Evolutionary conservation across 2,329 filamentous ascomycete species (phyloP).

Genomic region (Rhynchosporium graminicola): DNA sequence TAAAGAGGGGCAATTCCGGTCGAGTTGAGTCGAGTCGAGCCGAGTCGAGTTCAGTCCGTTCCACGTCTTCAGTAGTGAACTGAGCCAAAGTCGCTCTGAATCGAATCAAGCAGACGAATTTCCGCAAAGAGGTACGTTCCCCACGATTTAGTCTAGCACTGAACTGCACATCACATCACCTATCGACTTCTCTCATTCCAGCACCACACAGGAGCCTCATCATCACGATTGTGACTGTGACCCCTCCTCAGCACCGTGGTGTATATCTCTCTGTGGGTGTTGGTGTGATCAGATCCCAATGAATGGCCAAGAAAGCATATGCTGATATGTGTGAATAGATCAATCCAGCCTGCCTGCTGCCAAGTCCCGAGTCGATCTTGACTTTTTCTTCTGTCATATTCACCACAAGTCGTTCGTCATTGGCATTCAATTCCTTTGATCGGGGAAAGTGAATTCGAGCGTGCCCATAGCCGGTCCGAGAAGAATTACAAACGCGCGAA

Average conservation of each 20-base stretch:
- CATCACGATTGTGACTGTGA: conserved; percentile 7
- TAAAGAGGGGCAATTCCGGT: conserved; percentile 19
- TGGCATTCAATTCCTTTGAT: neutral
- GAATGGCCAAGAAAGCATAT: conserved; percentile 18
- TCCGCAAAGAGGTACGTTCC: conserved; percentile 20
- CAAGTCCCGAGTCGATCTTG: neutral
- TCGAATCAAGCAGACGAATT: neutral
- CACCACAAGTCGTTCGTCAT: neutral
- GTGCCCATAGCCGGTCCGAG: neutral
- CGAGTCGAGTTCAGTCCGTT: conserved; percentile 10
- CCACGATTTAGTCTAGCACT: neutral
- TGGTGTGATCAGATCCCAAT: conserved; percentile 24
- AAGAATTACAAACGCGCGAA: neutral
- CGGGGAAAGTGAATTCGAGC: neutral
- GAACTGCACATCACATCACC: neutral
- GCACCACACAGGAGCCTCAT: conserved; percentile 1
- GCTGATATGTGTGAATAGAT: conserved; percentile 23
- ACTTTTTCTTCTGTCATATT: neutral
- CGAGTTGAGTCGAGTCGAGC: neutral
- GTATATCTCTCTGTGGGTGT: conserved; percentile 9
- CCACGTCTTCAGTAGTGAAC: neutral
- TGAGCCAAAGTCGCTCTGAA: neutral
- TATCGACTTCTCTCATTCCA: neutral
- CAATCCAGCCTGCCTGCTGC: neutral
- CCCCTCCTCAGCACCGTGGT: neutral